Base-by-base conservation (phyloP, 306 rosid species). In the Ochetophila trinervis region DNA sequence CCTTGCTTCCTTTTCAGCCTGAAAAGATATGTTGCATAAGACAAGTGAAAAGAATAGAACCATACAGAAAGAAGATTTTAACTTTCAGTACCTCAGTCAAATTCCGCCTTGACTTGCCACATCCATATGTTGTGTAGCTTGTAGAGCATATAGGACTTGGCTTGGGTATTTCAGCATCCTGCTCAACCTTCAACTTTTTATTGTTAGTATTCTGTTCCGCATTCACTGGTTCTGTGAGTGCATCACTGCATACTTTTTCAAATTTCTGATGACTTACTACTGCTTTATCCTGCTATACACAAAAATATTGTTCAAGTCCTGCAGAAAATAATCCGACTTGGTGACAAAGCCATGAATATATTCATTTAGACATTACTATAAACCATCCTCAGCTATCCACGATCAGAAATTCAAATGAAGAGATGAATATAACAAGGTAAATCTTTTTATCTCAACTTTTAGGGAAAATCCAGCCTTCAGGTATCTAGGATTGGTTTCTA, bases 1-100 rank as follows among this genome's bases (percentile, higher is more conserved):
- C 74, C 95, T 83, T 6, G 72, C 91, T 78, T 93, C 99, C 83
- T 86, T 93, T 77, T 93, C 99, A 67, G 80, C 91, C 97, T 93
- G 24, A 62, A 72, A 18, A 19, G 19, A 37, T 6, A 30, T 16
- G 30, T 57, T 65, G 49, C 70, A 53, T 58, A 57, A 72, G 68
- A 50, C 58, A 6, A 47, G 30, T 55, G 20, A 40, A 8, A 5
- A 11, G 5, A 20, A 57, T 51, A 57, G 36, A 57, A 18, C 32
- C 17, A 16, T 36, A 47, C 21, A 21, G 73, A 53, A 61, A 54
- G 40, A 66, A 51, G 69, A 48, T 65, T 37, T 50, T 52, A 35
- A 34, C 62, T 15, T 48, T 62, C 47, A 18, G 53, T 66, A 93
- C 99, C 97, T 90, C 97, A 18, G 95, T 84, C 67, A 90, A 82